Evolutionary conservation across 805 yeast species (phyloP), one percentile per base, ranked within the genome.

Genomic region (Clavispora phyllophila): DNA sequence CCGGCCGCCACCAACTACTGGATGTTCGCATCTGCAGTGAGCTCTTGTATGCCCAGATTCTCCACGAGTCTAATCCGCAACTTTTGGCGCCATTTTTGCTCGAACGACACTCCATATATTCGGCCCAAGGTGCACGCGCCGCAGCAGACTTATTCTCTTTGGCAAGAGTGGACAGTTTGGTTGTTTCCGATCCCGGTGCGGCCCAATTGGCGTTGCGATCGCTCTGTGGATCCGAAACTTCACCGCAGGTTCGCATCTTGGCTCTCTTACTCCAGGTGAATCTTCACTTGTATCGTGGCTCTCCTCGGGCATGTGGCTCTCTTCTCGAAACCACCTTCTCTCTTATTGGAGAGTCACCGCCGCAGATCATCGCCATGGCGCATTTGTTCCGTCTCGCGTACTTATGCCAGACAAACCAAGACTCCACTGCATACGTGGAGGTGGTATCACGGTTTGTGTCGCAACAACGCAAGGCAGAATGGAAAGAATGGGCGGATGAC

Each of bases 11-110:
- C 45, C 49, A 61, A 14, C 26, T 49, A 1, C 22, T 47, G 3
- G 35, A 46, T 6, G 31, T 58, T 19, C 56, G 55, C 33, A 56
- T 71, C 25, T 51, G 57, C 35, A 46, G 66, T 13, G 75, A 71
- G 41, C 53, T 66, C 20, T 45, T 73, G 22, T 65, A 60, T 37
- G 62, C 66, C 20, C 66, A 61, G 39, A 65, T 75, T 17, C 58
- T 71, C 34, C 65, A 62, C 39, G 43, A 38, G 27, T 46, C 55
- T 9, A 34, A 42, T 13, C 38, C 47, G 4, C 15, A n/a, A 7
- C 36, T 44, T 2, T 25, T 49, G 18, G 37, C 45, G 19, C 31
- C 40, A 13, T 45, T 28, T 23, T 34, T 43, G 29, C 10, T 15
- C 10, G 52, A 47, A 6, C 44, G 35, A 20, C 39, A 40, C 9